Evolutionary conservation across 164 flowering plant genomes (phyloP), one percentile per base, ranked within the genome.

Genomic region (Vitis labrusca): DNA sequence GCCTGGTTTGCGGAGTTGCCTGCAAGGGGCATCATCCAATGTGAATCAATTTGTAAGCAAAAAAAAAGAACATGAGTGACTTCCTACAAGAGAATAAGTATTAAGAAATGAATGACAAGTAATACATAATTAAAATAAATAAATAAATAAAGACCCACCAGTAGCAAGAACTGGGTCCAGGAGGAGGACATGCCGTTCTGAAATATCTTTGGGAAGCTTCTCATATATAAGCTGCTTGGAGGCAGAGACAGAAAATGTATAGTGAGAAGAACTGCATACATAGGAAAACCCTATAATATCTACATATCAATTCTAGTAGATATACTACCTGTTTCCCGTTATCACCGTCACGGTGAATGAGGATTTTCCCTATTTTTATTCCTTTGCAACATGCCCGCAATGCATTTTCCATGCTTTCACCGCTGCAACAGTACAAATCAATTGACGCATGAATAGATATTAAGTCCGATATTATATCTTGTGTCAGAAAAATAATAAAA

Each of bases 351-450:
- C 89, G 70, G 52, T 86, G 92, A 63, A 88, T 88, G 67, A 88
- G 90, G 61, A 88, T 86, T 74, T 88, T 88, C 52, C 92, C 92
- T 64, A 88, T 86, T 70, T 86, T 88, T 63, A 88, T 88, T 56
- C 92, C 90, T 73, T 86, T 88, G 67, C 92, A 88, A 72, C 92
- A 88, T 48, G 92, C 92, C 30, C 92, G 83, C 70, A 88, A 69
- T 16, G 92, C 92, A 75, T 88, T 88, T 73, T 88, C 92, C 92
- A 88, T 88, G 69, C 92, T 88, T 74, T 88, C 92, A 52, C 92
- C 92, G 75, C 92, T 88, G 75, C 52, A 37, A 37, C 44, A 37
- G 44, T 37, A 37, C 44, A 37, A 37, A 37, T 37, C 44, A 37
- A 37, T 23, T 23, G 27, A 23, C 27, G 2, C 27, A 2, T 23